Conservation (phyloP, 257 asterid species). For the Catharanthus roseus region DNA sequence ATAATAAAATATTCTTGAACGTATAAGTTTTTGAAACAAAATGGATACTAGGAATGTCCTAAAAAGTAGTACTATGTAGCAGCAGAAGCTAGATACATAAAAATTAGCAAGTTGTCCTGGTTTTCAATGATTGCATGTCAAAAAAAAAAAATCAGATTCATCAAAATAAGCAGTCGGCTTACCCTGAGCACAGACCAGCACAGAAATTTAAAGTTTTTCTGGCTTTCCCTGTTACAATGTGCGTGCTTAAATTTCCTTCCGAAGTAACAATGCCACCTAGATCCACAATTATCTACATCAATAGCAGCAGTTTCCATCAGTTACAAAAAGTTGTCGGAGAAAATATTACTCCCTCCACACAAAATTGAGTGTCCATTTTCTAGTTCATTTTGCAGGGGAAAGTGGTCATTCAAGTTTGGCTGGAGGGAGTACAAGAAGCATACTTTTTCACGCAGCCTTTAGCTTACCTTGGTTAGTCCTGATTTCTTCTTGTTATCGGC, state of each 20-base stretch:
- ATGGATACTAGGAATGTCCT: not conserved
- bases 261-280: slow-evolving; percentile 82
- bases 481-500: slow-evolving; percentile 74
- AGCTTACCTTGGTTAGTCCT: slow-evolving; percentile 61
- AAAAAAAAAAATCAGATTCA: not conserved
- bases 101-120: not conserved
- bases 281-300: slow-evolving; percentile 61
- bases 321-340: slow-evolving; percentile 2
- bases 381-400: too few species aligned
- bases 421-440: not conserved
- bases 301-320: slow-evolving; percentile 14
- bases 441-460: not conserved
- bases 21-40: not conserved
- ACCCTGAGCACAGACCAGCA: slow-evolving; percentile 95
- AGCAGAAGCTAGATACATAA: not conserved
- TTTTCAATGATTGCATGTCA: not conserved
- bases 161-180: slow-evolving; percentile 25
- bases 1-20: not conserved
- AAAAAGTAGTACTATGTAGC: not conserved
- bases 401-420: too few species aligned
- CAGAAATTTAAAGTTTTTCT: slow-evolving; percentile 80
- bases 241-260: slow-evolving; percentile 74
- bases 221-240: slow-evolving; percentile 75
- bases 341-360: too few species aligned
- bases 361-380: too few species aligned